Conservation (phyloP, 352 stramenopile species). For the Phytopythium chamaehyphon region DNA sequence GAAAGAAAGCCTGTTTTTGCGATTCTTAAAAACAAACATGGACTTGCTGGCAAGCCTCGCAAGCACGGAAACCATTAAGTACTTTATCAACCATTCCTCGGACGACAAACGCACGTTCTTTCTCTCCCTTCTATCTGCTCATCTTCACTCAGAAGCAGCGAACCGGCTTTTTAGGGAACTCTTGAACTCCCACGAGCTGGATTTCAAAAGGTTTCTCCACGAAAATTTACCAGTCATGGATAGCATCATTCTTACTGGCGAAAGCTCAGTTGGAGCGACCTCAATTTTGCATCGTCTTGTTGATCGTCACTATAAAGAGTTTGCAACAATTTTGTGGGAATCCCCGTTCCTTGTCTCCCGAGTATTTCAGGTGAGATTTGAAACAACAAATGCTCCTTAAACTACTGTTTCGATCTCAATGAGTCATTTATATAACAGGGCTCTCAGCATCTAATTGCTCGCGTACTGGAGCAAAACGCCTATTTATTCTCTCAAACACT, state of each 20-base stretch:
- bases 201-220: conserved; percentile 40
- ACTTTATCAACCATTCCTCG: conserved; percentile 24
- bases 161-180: conserved; percentile 28
- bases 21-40: conserved; percentile 32
- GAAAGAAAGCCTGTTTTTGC: conserved; percentile 32
- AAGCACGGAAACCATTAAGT: conserved; percentile 27
- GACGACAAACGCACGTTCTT: conserved; percentile 23
- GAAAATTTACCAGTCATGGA: conserved; percentile 49
- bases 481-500: conserved; percentile 59
- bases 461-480: conserved; percentile 75
- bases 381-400: too few relatives aligned
- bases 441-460: conserved; percentile 48
- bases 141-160: conserved; percentile 15
- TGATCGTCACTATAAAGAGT: conserved; percentile 47
- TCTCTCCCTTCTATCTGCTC: conserved; percentile 31
- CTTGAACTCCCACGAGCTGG: conserved; percentile 17
- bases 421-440: too few relatives aligned
- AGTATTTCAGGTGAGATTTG: conserved; percentile 55
- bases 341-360: conserved; percentile 61
- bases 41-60: conserved; percentile 19
- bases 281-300: conserved; percentile 56
- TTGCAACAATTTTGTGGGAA: conserved; percentile 49
- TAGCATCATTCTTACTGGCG: conserved; percentile 30
- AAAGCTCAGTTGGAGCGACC: conserved; percentile 6
- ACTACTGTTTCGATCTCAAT: too few relatives aligned